Evolutionary conservation across 345 rosid species (phyloP).

Genomic region (Salix brachista): DNA sequence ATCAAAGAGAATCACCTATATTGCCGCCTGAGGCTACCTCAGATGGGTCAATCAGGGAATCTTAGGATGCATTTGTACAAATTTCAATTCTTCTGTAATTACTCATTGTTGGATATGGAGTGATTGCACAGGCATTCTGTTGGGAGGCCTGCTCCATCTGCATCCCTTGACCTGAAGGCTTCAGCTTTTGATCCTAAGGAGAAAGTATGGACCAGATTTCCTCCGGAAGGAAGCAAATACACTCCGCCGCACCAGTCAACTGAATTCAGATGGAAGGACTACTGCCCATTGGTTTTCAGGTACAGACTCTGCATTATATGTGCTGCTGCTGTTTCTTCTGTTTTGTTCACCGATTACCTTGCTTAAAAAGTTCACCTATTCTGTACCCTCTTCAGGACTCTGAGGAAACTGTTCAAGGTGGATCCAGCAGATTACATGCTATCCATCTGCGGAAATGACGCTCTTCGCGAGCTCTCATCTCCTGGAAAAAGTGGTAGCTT

Average conservation of each 20-base stretch:
- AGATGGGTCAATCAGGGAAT: too few species aligned
- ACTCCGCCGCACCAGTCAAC: constrained; percentile 87
- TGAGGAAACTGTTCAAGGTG: constrained; percentile 88
- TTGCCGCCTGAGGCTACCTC: too few species aligned
- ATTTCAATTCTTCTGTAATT: too few species aligned
- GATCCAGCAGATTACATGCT: constrained; percentile 96
- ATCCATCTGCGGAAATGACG: constrained; percentile 87
- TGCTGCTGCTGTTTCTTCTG: background rate
- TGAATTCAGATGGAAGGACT: constrained; percentile 96
- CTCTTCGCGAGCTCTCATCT: constrained; percentile 89
- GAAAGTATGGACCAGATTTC: constrained; percentile 90
- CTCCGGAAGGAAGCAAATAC: constrained; percentile 81
- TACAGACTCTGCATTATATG: background rate
- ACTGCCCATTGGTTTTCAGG: constrained; percentile 98
- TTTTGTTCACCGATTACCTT: too few species aligned
- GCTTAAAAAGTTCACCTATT: too few species aligned
- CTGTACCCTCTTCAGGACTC: constrained; percentile 44
- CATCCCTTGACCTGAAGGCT: constrained; percentile 71
- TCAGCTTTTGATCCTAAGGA: constrained; percentile 93
- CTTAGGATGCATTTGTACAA: too few species aligned
- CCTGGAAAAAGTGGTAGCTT: constrained; percentile 99
- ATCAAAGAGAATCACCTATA: too few species aligned
- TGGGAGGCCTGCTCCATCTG: constrained; percentile 71
- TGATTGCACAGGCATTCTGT: constrained; percentile 62
- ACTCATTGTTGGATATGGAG: background rate